Conservation (phyloP, 1,284 basidiomycete genomes). For the Testicularia cyperi region DNA sequence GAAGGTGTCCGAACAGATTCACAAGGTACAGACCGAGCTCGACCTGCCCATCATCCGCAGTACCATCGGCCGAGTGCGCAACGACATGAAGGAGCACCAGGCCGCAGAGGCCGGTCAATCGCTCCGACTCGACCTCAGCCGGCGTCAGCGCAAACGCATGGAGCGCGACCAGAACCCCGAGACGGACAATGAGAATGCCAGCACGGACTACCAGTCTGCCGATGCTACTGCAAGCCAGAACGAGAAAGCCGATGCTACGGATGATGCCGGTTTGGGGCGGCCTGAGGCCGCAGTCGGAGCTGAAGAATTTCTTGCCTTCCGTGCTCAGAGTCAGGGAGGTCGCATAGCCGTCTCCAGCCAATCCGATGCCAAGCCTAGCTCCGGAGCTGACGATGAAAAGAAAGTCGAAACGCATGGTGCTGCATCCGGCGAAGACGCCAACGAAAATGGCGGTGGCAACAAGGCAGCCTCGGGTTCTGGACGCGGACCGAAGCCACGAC, state of each 20-base stretch:
- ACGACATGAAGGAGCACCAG: slow-evolving; percentile 66
- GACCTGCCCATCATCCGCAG: slow-evolving; percentile 44
- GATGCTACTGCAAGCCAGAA: background rate
- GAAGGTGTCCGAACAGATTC: slow-evolving; percentile 53
- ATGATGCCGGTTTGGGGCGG: slow-evolving; percentile 1
- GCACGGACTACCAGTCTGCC: too few relatives aligned
- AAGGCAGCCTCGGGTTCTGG: background rate
- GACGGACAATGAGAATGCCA: background rate
- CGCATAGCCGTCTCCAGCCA: background rate
- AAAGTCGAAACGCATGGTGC: too few relatives aligned
- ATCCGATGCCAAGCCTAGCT: too few relatives aligned
- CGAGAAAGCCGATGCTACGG: slow-evolving; percentile 13
- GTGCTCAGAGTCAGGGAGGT: slow-evolving; percentile 24
- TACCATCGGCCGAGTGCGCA: slow-evolving; percentile 60
- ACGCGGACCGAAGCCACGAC: slow-evolving; percentile 20
- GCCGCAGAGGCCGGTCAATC: slow-evolving; percentile 17
- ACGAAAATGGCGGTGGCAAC: slow-evolving; percentile 1
- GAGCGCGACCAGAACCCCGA: slow-evolving; percentile 21
- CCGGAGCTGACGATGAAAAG: too few relatives aligned
- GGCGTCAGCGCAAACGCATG: slow-evolving; percentile 35
- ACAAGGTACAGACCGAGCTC: slow-evolving; percentile 43
- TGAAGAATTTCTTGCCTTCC: slow-evolving; percentile 27
- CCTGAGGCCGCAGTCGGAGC: slow-evolving; percentile 22
- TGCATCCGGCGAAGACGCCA: background rate
- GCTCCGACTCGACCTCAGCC: slow-evolving; percentile 29